Conservation (phyloP, 1,139 yeast genomes). For the Candida gigantensis region DNA sequence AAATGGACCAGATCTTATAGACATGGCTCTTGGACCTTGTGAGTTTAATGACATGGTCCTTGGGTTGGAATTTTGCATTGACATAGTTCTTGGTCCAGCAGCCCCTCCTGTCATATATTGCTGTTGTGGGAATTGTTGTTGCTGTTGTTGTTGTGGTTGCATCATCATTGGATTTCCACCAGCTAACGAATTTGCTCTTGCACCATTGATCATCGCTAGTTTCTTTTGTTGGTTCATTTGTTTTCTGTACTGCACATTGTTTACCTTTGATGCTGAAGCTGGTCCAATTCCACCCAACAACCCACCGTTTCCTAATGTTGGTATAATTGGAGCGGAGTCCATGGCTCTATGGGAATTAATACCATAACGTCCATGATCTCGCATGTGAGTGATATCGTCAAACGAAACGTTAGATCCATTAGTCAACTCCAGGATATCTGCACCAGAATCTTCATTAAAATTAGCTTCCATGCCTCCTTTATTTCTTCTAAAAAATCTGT, state of each 20-base stretch:
- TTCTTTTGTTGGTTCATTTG: conserved; percentile 71
- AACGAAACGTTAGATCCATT: conserved; percentile 52
- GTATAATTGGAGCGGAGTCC: conserved; percentile 74
- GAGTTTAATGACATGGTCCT: conserved; percentile 30
- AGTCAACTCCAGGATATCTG: conserved; percentile 44
- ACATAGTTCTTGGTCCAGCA: conserved; percentile 56
- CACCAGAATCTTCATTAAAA: conserved; percentile 57
- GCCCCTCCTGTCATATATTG: conserved; percentile 9
- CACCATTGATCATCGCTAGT: conserved; percentile 48
- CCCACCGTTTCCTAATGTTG: conserved; percentile 47
- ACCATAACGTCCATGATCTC: conserved; percentile 67
- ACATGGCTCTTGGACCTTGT: conserved; percentile 13
- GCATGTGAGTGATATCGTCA: conserved; percentile 60
- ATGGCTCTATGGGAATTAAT: conserved; percentile 34
- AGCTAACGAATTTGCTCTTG: conserved; percentile 47
- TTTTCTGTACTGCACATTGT: conserved; percentile 64
- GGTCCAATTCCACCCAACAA: conserved; percentile 9
- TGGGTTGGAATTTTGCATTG: conserved; percentile 42
- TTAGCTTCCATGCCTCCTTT: conserved; percentile 24
- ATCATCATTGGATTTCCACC: conserved; percentile 35
- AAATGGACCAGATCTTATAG: conserved; percentile 6
- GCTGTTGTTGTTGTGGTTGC: conserved; percentile 22
- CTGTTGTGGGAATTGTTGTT: conserved; percentile 22
- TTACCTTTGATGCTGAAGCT: conserved; percentile 24
- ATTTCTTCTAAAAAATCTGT: conserved; percentile 47